Percentiles rank a stretch among this genome's conserved stretches.
Evolutionary conservation across 306 rosid species (phyloP).

Genomic region (Vicia sativa): DNA sequence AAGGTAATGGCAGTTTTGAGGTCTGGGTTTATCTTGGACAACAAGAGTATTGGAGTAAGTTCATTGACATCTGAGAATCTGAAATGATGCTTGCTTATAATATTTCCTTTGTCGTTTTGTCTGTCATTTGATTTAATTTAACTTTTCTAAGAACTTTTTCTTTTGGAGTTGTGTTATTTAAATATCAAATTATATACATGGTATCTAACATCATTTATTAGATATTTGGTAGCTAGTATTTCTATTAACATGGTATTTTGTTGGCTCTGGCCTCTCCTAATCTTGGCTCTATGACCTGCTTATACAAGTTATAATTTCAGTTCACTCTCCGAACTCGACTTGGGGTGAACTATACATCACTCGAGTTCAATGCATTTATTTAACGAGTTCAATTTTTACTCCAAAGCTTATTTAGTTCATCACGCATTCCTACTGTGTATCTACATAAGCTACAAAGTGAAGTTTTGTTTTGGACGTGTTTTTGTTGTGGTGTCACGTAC

Average conservation of each 20-base stretch:
- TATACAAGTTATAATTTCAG: neutral
- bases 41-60: slow-evolving; percentile 19
- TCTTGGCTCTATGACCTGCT: neutral
- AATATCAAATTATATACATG: too few species aligned
- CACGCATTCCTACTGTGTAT: too few species aligned
- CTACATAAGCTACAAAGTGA: too few species aligned
- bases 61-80: neutral
- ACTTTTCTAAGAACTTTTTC: slow-evolving; percentile 7
- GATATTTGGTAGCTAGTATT: too few species aligned
- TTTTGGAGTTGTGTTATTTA: slow-evolving; percentile 6
- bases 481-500: too few species aligned
- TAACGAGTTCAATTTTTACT: neutral
- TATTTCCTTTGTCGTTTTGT: slow-evolving; percentile 21
- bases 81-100: slow-evolving; percentile 2
- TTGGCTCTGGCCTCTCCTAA: neutral
- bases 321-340: neutral
- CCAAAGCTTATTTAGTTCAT: too few species aligned
- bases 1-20: slow-evolving; percentile 42
- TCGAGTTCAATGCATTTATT: too few species aligned
- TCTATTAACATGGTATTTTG: neutral
- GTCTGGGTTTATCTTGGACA: slow-evolving; percentile 23
- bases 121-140: slow-evolving; percentile 15
- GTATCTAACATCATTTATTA: too few species aligned
- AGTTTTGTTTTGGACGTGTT: too few species aligned
- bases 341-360: neutral